These are phyloP conservation scores for Candida yuanshanica DNA, from an alignment of 805 yeast species.

Conservation along the genomic window DNA sequence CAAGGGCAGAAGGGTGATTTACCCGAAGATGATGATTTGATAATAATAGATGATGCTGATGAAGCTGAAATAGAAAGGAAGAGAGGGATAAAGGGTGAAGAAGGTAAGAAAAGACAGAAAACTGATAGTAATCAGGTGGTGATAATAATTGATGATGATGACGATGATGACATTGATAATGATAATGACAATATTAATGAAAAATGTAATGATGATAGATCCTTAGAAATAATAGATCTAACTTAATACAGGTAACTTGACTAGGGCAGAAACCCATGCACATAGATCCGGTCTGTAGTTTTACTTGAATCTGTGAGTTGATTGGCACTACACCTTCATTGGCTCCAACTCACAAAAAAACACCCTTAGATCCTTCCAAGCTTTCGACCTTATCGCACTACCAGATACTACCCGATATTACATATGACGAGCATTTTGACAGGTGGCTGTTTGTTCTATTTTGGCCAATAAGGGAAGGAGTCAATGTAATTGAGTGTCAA, in stretches of 20 bases:
- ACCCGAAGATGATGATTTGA: conserved; percentile 41
- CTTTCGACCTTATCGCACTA: too few species aligned
- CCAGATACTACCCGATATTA: too few species aligned
- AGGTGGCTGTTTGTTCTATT: background rate
- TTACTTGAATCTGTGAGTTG: too few species aligned
- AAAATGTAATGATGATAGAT: background rate
- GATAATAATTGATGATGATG: conserved; percentile 3
- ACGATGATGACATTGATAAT: background rate
- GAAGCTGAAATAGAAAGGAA: background rate
- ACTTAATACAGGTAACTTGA: too few species aligned
- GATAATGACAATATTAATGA: background rate
- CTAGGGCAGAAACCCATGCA: too few species aligned
- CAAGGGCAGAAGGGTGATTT: conserved; percentile 26
- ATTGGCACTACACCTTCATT: too few species aligned
- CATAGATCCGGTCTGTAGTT: too few species aligned
- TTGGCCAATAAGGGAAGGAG: background rate
- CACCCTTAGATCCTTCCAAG: too few species aligned
- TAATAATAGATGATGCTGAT: conserved; percentile 19
- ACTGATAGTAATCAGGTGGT: conserved; percentile 1
- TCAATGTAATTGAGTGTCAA: background rate
- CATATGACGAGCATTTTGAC: background rate
- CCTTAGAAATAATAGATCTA: background rate
- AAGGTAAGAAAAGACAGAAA: background rate
- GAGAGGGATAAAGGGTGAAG: background rate
- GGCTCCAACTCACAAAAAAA: too few species aligned